phyloP scores from a whole-genome alignment of 345 rosid species.

The Moringa oleifera region DNA sequence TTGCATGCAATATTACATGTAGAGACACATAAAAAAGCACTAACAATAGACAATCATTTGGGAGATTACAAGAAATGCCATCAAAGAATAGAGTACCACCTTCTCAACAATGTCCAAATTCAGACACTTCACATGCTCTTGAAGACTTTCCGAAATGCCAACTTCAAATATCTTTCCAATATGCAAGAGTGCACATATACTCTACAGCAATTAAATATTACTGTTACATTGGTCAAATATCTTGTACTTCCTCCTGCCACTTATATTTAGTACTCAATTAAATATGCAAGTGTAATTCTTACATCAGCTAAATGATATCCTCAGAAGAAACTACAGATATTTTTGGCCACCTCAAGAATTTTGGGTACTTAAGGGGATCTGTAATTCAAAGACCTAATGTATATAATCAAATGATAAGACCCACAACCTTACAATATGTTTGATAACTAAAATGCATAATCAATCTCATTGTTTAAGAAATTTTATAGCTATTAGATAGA shows the following conservation, averaged over 20 bases:
- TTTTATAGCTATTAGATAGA: no score
- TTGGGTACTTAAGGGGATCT: not conserved
- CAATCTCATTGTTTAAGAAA: no score
- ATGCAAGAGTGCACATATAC: conserved; percentile 75
- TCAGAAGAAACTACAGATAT: not conserved
- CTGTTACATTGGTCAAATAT: not conserved
- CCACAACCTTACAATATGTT: not conserved
- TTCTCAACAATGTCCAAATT: conserved; percentile 62
- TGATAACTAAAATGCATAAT: not conserved
- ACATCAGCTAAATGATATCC: not conserved
- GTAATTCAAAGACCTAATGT: not conserved
- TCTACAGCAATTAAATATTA: conserved; percentile 29
- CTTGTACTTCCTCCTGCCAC: conserved; percentile 1
- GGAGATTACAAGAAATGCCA: not conserved
- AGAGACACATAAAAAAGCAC: not conserved
- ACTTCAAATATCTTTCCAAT: conserved; percentile 83
- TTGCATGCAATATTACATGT: not conserved
- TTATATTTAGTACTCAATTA: conserved; percentile 1
- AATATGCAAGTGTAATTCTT: not conserved
- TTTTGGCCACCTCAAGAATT: not conserved
- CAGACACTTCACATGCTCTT: conserved; percentile 54
- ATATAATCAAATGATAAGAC: not conserved
- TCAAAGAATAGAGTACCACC: conserved; percentile 38
- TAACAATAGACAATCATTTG: conserved; percentile 1
- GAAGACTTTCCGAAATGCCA: conserved; percentile 67